phyloP scores from a whole-genome alignment of 768 basidiomycete species.

The Lentinus brumalis region DNA sequence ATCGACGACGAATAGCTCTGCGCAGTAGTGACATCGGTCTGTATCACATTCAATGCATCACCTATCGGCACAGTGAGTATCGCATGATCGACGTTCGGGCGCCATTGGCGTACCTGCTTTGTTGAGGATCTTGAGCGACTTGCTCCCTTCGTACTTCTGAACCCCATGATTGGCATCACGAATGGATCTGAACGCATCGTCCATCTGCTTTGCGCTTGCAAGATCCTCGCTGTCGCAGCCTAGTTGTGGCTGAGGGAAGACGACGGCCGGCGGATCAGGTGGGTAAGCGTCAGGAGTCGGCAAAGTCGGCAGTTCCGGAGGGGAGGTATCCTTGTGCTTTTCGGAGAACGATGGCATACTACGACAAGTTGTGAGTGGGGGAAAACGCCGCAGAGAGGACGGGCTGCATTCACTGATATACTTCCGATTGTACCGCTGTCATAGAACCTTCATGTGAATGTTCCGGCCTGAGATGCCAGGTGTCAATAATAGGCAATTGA shows the following conservation, averaged over 20 bases:
- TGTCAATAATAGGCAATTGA: too few relatives aligned
- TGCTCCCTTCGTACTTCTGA: constrained; percentile 1
- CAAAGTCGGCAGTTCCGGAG: not conserved
- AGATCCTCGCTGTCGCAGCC: not conserved
- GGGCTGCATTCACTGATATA: too few relatives aligned
- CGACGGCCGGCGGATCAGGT: not conserved
- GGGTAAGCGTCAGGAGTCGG: too few relatives aligned
- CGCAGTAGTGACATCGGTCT: not conserved
- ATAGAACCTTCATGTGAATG: too few relatives aligned
- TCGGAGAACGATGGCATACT: constrained; percentile 5
- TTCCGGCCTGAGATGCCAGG: too few relatives aligned
- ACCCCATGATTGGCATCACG: constrained; percentile 1
- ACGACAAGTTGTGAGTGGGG: not conserved
- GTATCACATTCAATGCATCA: not conserved
- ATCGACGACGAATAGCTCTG: not conserved
- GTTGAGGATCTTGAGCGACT: not conserved
- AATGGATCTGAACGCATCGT: not conserved
- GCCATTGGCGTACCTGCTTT: constrained; percentile 1
- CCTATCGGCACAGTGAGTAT: not conserved
- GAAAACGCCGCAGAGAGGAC: too few relatives aligned
- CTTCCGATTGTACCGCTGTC: too few relatives aligned
- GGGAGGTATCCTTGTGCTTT: constrained; percentile 6
- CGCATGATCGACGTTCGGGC: not conserved
- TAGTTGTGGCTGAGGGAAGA: not conserved
- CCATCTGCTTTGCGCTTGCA: not conserved